Conservation (phyloP, 257 asterid genomes). For the Solanum bulbocastanum region DNA sequence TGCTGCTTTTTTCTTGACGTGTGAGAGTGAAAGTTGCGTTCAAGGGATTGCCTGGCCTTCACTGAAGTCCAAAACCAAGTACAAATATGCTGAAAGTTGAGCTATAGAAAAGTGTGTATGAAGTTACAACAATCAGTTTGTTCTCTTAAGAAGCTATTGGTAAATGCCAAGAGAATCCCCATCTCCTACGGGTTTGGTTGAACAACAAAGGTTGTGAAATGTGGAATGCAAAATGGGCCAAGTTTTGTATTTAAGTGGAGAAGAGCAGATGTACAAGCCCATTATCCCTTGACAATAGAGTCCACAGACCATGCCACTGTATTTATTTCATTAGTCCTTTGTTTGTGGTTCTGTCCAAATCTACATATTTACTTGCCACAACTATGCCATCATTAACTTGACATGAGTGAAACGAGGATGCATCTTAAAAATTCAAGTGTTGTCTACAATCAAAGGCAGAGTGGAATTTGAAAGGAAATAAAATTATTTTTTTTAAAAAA, state of each 20-base stretch:
- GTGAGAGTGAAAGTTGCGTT: not conserved
- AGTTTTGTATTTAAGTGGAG: not conserved
- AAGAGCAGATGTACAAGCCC: not conserved
- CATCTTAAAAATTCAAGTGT: not conserved
- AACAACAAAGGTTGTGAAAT: not conserved
- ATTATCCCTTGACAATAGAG: not conserved
- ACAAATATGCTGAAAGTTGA: not conserved
- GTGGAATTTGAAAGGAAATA: not conserved
- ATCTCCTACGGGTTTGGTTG: not conserved
- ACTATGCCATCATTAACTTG: not conserved
- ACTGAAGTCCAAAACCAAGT: not conserved
- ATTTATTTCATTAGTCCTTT: not conserved
- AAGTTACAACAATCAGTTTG: not conserved
- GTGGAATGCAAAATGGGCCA: not conserved
- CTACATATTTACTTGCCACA: not conserved
- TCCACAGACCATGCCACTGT: not conserved
- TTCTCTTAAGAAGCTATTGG: not conserved
- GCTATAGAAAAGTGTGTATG: not conserved
- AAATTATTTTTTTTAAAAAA: too few species aligned
- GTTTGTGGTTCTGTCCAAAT: not conserved
- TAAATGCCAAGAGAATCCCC: not conserved
- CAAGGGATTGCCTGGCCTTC: not conserved
- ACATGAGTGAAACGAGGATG: not conserved
- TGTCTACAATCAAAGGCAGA: not conserved
- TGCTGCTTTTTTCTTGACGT: not conserved